Conservation (phyloP, 2,329 filamentous ascomycete genomes). For the Aspergillus sp. region DNA sequence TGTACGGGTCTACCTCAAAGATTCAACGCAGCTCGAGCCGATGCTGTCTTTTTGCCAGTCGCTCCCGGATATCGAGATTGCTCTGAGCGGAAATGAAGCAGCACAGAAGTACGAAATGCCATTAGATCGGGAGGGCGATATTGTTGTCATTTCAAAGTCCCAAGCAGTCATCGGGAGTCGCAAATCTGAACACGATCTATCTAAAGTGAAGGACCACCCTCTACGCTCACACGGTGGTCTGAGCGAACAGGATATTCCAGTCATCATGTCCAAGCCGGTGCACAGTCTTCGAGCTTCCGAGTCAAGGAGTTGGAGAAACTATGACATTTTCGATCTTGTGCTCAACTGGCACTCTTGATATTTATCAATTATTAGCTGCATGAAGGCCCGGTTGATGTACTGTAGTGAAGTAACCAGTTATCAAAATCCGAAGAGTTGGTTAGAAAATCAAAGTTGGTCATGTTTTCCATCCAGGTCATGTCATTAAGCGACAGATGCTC, state of each 20-base stretch:
- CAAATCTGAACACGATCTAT: constrained; percentile 9
- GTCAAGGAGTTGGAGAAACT: constrained; percentile 31
- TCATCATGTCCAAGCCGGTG: constrained; percentile 27
- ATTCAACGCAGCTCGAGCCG: constrained; percentile 14
- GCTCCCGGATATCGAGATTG: constrained; percentile 30
- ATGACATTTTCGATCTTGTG: constrained; percentile 35
- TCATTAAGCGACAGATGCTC: no score
- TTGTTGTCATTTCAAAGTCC: constrained; percentile 35
- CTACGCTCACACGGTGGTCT: constrained; percentile 40
- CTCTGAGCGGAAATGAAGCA: constrained; percentile 26
- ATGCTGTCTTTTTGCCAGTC: constrained; percentile 25
- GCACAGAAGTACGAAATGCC: constrained; percentile 34
- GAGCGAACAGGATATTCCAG: constrained; percentile 35
- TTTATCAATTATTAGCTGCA: no score
- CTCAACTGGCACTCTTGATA: constrained; percentile 19
- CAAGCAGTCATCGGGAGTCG: constrained; percentile 35
- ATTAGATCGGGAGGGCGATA: constrained; percentile 36
- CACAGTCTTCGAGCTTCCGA: constrained; percentile 2
- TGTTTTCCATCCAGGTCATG: no score
- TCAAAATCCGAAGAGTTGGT: no score
- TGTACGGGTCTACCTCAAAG: constrained; percentile 36
- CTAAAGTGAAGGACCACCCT: constrained; percentile 10
- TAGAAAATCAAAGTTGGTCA: no score
- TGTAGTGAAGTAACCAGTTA: no score
- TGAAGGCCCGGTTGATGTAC: no score